Percentiles rank a stretch among this genome's conserved stretches.
phyloP scores from a whole-genome alignment of 108 stramenopile species.

The Epithemia pelagica region DNA sequence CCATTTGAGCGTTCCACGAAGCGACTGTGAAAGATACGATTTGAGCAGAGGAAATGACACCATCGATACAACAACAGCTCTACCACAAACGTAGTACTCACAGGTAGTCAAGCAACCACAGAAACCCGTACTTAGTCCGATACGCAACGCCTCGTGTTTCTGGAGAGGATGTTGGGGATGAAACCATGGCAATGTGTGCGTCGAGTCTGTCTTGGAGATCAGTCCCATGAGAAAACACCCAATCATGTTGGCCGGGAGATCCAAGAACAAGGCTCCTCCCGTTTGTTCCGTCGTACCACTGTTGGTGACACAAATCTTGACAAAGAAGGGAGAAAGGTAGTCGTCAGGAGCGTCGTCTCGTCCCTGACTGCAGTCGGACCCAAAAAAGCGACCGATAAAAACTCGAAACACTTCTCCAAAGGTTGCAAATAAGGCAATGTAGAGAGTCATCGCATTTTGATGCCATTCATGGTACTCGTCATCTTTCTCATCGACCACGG shows the following conservation, averaged over 20 bases:
- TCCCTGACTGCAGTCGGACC: constrained; percentile 51
- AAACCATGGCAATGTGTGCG: constrained; percentile 48
- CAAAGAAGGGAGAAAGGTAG: constrained; percentile 12
- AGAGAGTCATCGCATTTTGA: too few relatives aligned
- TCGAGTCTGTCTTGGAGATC: constrained; percentile 12
- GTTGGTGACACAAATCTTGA: constrained; percentile 49
- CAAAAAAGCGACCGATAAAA: constrained; percentile 61
- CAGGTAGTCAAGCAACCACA: constrained; percentile 74
- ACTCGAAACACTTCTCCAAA: not conserved
- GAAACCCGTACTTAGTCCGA: constrained; percentile 45
- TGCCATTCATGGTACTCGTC: too few relatives aligned
- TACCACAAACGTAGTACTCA: too few relatives aligned
- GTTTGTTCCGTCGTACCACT: constrained; percentile 38
- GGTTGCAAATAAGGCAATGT: constrained; percentile 39
- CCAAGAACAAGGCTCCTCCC: constrained; percentile 65
- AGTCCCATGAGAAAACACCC: constrained; percentile 71
- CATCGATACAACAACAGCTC: too few relatives aligned
- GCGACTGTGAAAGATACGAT: constrained; percentile 26
- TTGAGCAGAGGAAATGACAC: too few relatives aligned
- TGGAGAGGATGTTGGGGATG: constrained; percentile 56
- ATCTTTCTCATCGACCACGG: too few relatives aligned
- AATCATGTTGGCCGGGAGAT: constrained; percentile 67
- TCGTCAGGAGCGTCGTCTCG: constrained; percentile 2
- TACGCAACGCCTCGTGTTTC: constrained; percentile 34
- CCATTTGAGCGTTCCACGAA: constrained; percentile 82